Conservation (phyloP, 192 early-diverging fungal genomes). For the Podila verticillata region DNA sequence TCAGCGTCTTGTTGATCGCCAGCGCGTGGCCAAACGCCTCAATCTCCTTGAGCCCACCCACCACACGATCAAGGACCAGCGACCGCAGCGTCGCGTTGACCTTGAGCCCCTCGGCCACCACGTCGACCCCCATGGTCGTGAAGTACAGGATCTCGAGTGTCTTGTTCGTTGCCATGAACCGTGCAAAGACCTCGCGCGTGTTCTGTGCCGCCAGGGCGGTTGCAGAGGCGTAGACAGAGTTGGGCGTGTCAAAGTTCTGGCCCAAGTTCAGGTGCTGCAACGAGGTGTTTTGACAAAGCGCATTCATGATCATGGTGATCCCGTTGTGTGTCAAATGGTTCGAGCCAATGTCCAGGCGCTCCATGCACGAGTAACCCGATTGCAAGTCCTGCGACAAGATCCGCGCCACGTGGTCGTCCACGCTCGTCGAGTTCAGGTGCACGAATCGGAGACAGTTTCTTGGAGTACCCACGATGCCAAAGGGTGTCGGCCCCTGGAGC, state of each 20-base stretch:
- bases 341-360: constrained; percentile 23
- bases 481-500: constrained; percentile 5
- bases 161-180: constrained; percentile 27
- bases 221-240: constrained; percentile 12
- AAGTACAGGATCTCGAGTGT: constrained; percentile 31
- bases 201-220: background rate
- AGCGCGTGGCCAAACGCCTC: constrained; percentile 23
- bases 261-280: constrained; percentile 28
- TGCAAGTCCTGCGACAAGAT: constrained; percentile 23
- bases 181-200: constrained; percentile 7
- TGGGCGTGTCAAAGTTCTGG: constrained; percentile 20
- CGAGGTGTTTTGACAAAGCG: constrained; percentile 21
- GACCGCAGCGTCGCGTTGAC: constrained; percentile 16
- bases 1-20: constrained; percentile 23
- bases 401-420: constrained; percentile 26
- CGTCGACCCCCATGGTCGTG: constrained; percentile 12
- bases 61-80: constrained; percentile 26
- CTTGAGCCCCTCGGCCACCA: constrained; percentile 15
- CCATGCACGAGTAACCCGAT: constrained; percentile 14
- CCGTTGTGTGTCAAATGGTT: constrained; percentile 30
- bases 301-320: constrained; percentile 17
- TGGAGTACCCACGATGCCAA: constrained; percentile 11
- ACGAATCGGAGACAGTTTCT: constrained; percentile 16
- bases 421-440: constrained; percentile 19
- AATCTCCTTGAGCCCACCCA: constrained; percentile 14